Base-by-base conservation (phyloP, 2,329 filamentous ascomycete genomes). In the Teratosphaeria gauchensis region DNA sequence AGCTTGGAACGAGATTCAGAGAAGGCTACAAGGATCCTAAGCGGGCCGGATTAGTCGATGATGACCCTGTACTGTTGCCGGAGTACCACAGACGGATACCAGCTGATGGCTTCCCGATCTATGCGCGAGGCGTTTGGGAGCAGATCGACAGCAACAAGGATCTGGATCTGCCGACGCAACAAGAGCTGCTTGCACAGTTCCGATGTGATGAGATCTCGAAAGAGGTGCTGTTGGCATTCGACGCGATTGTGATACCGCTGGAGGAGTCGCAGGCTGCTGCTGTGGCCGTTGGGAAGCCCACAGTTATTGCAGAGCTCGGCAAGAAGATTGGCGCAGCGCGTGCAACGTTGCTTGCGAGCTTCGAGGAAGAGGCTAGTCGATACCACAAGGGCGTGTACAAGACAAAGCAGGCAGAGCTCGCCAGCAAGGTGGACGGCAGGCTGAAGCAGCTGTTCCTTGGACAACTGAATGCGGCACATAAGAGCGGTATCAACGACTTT, bases 121-220 rank as follows among this genome's bases (percentile, higher is more conserved):
- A 99, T 68, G 92, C 94, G 0, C 86, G 94, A 71, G 90, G 92
- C 48, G 85, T 99, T 52, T 99, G 94, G 94, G 92, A 97, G 69
- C 92, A 97, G 75, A 99, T 99, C 71, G 92, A 96, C 67, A 89
- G 92, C 78, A 99, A 99, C 81, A 99, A 99, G 75, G 94, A 99
- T 70, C 80, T 99, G 57, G 94, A 99, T 74, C 76, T 99, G 60
- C 94, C 94, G 3, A 97, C 94, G 0, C 94, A 99, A 72, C 94
- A 99, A 75, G 94, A 99, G 73, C 81, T 99, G 53, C 82, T 99
- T 56, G 94, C 94, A 11, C 94, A 99, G 73, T 99, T 97, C 78
- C 85, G 94, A 65, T 99, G 94, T 73, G 94, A 99, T 72, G 94
- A 99, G 75, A 99, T 99, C 59, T 84, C 91, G 46, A 83, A 92